Conservation (phyloP, 2,329 filamentous ascomycete species). For the Sarocladium brachiariae region DNA sequence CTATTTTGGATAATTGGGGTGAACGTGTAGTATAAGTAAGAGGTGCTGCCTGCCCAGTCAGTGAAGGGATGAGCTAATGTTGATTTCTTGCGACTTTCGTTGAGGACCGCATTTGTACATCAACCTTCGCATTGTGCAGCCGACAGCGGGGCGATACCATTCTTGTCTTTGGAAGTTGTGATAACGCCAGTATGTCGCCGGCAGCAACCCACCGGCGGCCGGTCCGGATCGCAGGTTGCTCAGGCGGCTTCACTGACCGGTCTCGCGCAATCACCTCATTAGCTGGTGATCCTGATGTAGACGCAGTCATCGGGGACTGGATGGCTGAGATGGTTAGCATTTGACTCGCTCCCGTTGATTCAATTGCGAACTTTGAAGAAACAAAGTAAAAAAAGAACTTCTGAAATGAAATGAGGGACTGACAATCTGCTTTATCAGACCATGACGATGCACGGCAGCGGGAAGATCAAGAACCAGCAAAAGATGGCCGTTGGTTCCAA, state of each 20-base stretch:
- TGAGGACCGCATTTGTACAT: too few species aligned
- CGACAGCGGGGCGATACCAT: not conserved
- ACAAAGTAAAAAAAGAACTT: too few species aligned
- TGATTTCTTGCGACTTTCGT: too few species aligned
- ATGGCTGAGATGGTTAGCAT: slow-evolving; percentile 7
- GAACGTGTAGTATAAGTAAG: too few species aligned
- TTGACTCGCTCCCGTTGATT: not conserved
- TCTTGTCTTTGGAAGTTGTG: not conserved
- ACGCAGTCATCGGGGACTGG: slow-evolving; percentile 12
- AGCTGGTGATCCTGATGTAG: slow-evolving; percentile 12
- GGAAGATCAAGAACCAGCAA: slow-evolving; percentile 2
- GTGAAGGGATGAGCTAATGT: too few species aligned
- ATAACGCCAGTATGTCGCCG: not conserved
- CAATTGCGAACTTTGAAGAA: too few species aligned
- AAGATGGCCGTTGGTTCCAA: slow-evolving; percentile 3
- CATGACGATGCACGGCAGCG: slow-evolving; percentile 10
- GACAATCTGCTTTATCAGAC: not conserved
- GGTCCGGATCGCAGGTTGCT: slow-evolving; percentile 14
- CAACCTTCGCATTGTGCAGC: too few species aligned
- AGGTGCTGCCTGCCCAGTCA: not conserved
- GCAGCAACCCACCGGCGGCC: slow-evolving; percentile 7
- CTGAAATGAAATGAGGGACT: not conserved
- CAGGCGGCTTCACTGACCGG: slow-evolving; percentile 14
- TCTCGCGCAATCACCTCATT: slow-evolving; percentile 10
- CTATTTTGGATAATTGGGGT: not conserved